Base-by-base conservation (phyloP, 768 basidiomycete genomes). In the Cystofilobasidium bisporidii region DNA sequence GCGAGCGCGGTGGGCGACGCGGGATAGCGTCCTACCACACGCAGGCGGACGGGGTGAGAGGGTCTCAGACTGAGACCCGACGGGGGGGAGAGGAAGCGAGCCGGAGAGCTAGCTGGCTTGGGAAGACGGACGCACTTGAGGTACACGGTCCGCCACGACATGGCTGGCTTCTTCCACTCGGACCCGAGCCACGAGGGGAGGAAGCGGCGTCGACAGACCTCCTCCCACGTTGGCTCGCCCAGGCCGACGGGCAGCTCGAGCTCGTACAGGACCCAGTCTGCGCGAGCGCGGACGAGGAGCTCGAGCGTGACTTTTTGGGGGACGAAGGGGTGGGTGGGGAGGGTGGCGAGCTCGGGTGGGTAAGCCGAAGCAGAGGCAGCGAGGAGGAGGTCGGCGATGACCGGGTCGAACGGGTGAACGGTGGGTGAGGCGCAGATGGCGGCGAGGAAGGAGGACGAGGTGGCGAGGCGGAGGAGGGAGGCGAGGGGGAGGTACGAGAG, bases 401-500 rank as follows among this genome's bases (percentile, higher is more conserved):
- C 14, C n/a, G n/a, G 10, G 62, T 5, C 24, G 30, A 20, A 59
- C 17, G 67, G 67, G 17, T 53, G 40, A n/a, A 66, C 47, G 12
- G 36, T 17, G n/a, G 65, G 26, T 11, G 58, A 60, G 36, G 33
- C 43, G 24, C 14, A 36, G 33, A 66, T 38, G 26, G 58, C 26
- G 17, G 26, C 38, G 14, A 63, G 15, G 53, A 63, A 40, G 14
- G 61, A 15, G 9, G 24, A 45, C 12, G 36, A 6, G 26, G 55
- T 55, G 20, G 41, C 38, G 40, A 61, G 55, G 12, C 20, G 1
- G 53, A 68, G 14, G 30, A 63, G 28, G 10, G 26, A 3, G 8
- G 26, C 41, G 20, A 68, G 48, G 10, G 61, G 62, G 71, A 83
- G 84, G 71, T 81, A 80, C 12, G 78, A 74, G 22, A 89, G 81